Conservation (phyloP, 805 yeast genomes). For the Jamesozyma gamospora region DNA sequence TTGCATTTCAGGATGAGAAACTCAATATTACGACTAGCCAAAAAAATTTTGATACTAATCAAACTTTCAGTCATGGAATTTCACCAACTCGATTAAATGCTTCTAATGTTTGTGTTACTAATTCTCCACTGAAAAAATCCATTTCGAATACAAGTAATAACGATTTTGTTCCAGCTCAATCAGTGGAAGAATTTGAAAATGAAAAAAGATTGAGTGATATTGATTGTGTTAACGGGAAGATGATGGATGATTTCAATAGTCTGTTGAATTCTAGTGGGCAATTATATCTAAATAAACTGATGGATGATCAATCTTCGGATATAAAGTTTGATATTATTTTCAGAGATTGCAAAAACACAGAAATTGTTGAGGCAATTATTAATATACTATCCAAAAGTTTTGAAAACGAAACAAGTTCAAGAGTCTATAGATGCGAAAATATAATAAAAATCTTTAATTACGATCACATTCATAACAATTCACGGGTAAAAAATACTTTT, state of each 20-base stretch:
- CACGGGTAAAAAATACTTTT: conserved; percentile 14
- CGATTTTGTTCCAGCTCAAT: not conserved
- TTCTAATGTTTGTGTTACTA: not conserved
- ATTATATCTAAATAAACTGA: conserved; percentile 4
- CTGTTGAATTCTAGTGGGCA: conserved; percentile 1
- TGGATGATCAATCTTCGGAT: not conserved
- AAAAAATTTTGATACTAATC: not conserved
- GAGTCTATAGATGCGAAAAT: conserved; percentile 1
- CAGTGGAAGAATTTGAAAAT: not conserved
- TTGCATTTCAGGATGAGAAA: conserved; percentile 13
- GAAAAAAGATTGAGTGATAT: not conserved
- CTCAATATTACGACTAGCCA: conserved; percentile 3
- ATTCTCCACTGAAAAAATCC: not conserved
- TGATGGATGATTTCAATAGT: not conserved
- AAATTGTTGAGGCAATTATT: conserved; percentile 11
- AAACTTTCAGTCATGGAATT: not conserved
- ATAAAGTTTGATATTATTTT: conserved; percentile 3
- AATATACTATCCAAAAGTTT: not conserved
- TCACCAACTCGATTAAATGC: not conserved
- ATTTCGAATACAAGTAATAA: not conserved
- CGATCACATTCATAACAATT: conserved; percentile 15
- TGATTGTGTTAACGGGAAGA: not conserved
- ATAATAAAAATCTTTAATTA: conserved; percentile 12
- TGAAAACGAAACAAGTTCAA: not conserved
- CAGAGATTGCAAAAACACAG: conserved; percentile 7